phyloP scores from a whole-genome alignment of 306 rosid species.

The Casuarina cunninghamiana region DNA sequence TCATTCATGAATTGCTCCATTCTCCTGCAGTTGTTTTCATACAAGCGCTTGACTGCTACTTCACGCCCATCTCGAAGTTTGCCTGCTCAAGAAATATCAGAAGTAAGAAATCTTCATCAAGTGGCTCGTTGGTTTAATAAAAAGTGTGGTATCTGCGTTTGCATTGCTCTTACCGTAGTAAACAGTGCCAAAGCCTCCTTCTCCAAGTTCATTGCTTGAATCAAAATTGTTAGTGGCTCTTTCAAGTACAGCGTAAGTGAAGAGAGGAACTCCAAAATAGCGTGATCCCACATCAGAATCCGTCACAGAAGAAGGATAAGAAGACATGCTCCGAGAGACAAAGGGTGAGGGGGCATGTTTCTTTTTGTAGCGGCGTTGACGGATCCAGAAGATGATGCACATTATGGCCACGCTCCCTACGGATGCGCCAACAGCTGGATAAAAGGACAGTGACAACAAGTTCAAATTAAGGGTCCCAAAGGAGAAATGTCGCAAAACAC shows the following conservation, averaged over 20 bases:
- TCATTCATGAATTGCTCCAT: slow-evolving; percentile 86
- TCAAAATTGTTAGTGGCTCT: slow-evolving; percentile 37
- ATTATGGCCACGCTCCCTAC: neutral
- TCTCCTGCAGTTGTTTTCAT: slow-evolving; percentile 73
- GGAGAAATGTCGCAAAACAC: neutral
- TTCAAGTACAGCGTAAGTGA: slow-evolving; percentile 34
- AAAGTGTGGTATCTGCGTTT: neutral
- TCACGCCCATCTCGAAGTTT: slow-evolving; percentile 64
- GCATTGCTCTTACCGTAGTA: slow-evolving; percentile 29
- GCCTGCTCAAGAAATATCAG: slow-evolving; percentile 40
- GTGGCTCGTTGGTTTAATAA: neutral
- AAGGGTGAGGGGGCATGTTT: slow-evolving; percentile 28
- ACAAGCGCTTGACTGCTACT: slow-evolving; percentile 83
- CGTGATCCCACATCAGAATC: slow-evolving; percentile 56
- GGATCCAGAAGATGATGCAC: neutral
- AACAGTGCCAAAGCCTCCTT: slow-evolving; percentile 39
- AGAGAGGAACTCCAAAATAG: slow-evolving; percentile 25
- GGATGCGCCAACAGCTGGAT: slow-evolving; percentile 30
- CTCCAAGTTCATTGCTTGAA: slow-evolving; percentile 27
- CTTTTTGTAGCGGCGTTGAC: slow-evolving; percentile 27
- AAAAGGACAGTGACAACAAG: slow-evolving; percentile 8
- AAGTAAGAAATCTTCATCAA: slow-evolving; percentile 16
- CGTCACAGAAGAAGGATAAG: slow-evolving; percentile 28
- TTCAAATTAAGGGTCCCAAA: neutral
- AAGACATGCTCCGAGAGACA: slow-evolving; percentile 40